Evolutionary conservation across 2,329 filamentous ascomycete species (phyloP).

Genomic region (Epichloe uncinata): DNA sequence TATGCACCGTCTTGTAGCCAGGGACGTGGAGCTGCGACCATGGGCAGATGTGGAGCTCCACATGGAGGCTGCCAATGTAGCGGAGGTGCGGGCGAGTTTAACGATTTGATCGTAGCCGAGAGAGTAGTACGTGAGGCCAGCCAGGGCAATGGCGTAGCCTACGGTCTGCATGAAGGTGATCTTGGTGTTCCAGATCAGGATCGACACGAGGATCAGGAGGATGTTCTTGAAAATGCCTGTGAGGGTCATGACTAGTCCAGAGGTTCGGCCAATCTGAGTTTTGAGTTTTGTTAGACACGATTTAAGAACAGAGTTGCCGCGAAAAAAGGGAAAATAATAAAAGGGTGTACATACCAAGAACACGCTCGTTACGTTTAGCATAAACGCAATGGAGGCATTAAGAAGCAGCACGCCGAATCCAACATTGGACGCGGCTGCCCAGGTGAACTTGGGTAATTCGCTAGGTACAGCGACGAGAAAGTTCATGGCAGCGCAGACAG

Average conservation of each 20-base stretch:
- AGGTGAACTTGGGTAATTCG: conserved; percentile 54
- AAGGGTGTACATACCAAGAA: conserved; percentile 51
- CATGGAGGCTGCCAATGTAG: conserved; percentile 12
- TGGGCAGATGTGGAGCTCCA: conserved; percentile 11
- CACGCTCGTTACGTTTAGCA: conserved; percentile 74
- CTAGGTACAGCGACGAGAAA: conserved; percentile 52
- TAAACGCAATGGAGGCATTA: conserved; percentile 68
- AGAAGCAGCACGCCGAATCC: conserved; percentile 53
- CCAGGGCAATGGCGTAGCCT: conserved; percentile 60
- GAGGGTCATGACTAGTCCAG: conserved; percentile 71
- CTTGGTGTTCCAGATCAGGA: conserved; percentile 64
- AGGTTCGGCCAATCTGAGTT: conserved; percentile 70
- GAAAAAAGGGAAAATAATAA: neutral
- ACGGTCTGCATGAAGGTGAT: conserved; percentile 59
- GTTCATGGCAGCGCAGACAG: conserved; percentile 74
- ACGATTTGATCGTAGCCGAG: conserved; percentile 23
- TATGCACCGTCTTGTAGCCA: conserved; percentile 7
- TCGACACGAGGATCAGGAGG: conserved; percentile 62
- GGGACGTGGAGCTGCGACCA: conserved; percentile 2
- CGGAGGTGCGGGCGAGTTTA: conserved; percentile 10
- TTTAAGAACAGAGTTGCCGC: neutral
- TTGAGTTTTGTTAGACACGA: conserved; percentile 6
- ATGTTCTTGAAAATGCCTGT: conserved; percentile 84
- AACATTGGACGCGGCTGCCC: conserved; percentile 50
- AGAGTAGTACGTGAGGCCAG: conserved; percentile 37